These are phyloP conservation scores for Calonectria multiphialidica DNA, from an alignment of 2,329 filamentous ascomycete genomes.

Conservation along the genomic window DNA sequence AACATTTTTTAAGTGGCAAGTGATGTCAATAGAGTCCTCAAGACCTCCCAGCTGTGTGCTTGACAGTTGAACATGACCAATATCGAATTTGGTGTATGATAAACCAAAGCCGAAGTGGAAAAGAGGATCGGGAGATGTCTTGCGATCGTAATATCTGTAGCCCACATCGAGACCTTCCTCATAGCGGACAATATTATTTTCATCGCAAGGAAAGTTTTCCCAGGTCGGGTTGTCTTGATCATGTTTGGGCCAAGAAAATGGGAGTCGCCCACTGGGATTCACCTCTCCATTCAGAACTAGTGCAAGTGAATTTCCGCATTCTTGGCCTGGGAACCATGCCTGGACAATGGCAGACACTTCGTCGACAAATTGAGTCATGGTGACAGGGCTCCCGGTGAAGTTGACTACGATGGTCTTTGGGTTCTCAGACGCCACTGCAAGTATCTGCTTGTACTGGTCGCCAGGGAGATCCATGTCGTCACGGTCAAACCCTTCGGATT, in stretches of 20 bases:
- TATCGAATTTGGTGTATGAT: conserved; percentile 21
- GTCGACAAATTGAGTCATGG: conserved; percentile 63
- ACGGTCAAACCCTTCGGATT: conserved; percentile 39
- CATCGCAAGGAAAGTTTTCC: conserved; percentile 7
- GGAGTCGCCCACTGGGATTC: conserved; percentile 57
- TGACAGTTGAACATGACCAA: neutral
- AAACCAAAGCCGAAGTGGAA: conserved; percentile 25
- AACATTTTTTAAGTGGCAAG: neutral
- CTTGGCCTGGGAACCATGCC: conserved; percentile 76
- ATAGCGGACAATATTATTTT: conserved; percentile 8
- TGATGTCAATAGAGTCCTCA: neutral
- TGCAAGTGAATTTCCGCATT: conserved; percentile 74
- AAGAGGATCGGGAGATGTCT: conserved; percentile 13
- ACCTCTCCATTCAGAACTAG: conserved; percentile 72
- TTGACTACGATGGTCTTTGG: conserved; percentile 70
- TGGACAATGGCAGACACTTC: conserved; percentile 69
- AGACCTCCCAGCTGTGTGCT: neutral
- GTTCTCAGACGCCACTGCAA: conserved; percentile 65
- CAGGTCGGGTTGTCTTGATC: conserved; percentile 13
- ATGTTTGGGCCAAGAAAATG: conserved; percentile 20
- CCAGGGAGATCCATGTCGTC: conserved; percentile 40
- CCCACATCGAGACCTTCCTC: conserved; percentile 23
- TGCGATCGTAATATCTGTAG: conserved; percentile 25
- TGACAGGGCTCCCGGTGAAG: conserved; percentile 71
- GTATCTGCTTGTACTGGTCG: conserved; percentile 65